phyloP scores from a whole-genome alignment of 75 land plant genomes.

The Sequoiadendron giganteum region DNA sequence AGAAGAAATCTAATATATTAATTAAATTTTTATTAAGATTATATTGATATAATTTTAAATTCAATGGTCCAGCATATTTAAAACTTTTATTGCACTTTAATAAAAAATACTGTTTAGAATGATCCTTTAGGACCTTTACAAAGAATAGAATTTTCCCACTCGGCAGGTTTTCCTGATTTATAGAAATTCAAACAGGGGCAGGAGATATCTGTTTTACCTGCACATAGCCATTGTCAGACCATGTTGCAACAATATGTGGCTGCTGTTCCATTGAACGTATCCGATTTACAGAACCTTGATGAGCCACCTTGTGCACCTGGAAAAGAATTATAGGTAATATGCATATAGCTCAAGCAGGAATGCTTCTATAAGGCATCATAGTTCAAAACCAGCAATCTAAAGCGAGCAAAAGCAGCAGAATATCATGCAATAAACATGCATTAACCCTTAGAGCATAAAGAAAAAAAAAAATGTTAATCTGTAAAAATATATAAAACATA shows the following conservation, averaged over 20 bases:
- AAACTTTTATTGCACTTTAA: too few relatives aligned
- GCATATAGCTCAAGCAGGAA: not conserved
- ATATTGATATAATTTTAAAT: too few relatives aligned
- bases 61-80: too few relatives aligned
- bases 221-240: slow-evolving; percentile 92
- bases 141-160: not conserved
- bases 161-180: not conserved
- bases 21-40: too few relatives aligned
- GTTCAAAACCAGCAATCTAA: not conserved
- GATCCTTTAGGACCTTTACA: not conserved
- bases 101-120: not conserved
- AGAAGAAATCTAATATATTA: too few relatives aligned
- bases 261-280: slow-evolving; percentile 91
- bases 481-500: not conserved
- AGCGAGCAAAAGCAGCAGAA: not conserved
- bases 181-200: not conserved
- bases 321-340: not conserved
- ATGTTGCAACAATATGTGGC: slow-evolving; percentile 93
- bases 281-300: slow-evolving; percentile 93
- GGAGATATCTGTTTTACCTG: slow-evolving; percentile 45
- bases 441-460: not conserved
- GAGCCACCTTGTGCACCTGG: slow-evolving; percentile 82
- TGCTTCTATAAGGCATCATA: not conserved
- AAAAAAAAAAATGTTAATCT: too few relatives aligned
- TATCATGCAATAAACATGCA: not conserved